Conservation (phyloP, 1,284 basidiomycete genomes). For the Fomitopsis betulina region DNA sequence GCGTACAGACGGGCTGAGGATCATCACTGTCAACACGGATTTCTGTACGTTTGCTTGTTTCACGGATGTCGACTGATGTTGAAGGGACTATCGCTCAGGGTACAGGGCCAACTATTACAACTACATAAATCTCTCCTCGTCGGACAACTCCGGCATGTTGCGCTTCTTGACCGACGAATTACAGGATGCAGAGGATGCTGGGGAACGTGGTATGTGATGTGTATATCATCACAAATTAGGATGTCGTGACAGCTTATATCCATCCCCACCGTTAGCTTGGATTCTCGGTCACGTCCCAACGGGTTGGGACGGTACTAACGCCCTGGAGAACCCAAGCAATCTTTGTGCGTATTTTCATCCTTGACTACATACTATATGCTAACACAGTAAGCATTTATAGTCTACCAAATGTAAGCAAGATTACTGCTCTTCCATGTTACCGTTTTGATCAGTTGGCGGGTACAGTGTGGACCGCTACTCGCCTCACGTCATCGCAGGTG, state of each 20-base stretch:
- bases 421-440: constrained; percentile 9
- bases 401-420: constrained; percentile 66
- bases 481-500: constrained; percentile 74
- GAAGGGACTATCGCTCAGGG: not conserved
- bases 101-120: constrained; percentile 67
- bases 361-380: not conserved
- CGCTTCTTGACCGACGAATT: constrained; percentile 78
- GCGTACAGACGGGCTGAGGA: constrained; percentile 60
- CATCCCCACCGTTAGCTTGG: constrained; percentile 47
- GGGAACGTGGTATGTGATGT: constrained; percentile 49
- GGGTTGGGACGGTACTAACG: constrained; percentile 74
- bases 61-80: not conserved
- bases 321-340: constrained; percentile 57
- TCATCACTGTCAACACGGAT: constrained; percentile 79
- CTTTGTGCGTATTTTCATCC: constrained; percentile 46
- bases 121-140: constrained; percentile 69
- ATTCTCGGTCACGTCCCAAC: constrained; percentile 75
- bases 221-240: not conserved
- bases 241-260: no score
- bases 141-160: constrained; percentile 72
- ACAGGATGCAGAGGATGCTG: constrained; percentile 70
- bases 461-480: constrained; percentile 75
- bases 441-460: constrained; percentile 15
- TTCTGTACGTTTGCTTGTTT: constrained; percentile 39
- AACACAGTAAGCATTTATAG: constrained; percentile 29